Base-by-base conservation (phyloP, 2,329 filamentous ascomycete species). In the Colletotrichum costaricense region DNA sequence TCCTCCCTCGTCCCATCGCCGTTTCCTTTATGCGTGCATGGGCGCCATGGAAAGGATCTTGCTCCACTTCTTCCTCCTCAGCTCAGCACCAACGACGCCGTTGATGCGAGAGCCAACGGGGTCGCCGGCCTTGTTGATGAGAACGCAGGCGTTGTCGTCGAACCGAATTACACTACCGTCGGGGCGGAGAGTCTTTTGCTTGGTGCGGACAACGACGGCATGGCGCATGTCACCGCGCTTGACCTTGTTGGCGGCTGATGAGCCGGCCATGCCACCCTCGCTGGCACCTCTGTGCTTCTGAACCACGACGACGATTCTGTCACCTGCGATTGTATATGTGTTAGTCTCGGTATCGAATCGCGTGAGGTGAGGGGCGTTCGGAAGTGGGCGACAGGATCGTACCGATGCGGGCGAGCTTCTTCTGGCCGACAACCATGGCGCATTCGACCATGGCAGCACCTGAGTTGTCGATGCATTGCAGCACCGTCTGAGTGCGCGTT, bases 381-480 rank as follows among this genome's bases (percentile, higher is more conserved):
- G 9, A 6, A 14, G 16, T 14, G 12, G 49, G 2, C 19, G 8
- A 16, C 7, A 24, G 38, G 58, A 49, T 77, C 89, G 79, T 89
- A 98, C 95, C 97, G 80, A 99, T 95, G 80, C 92, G 93, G 73
- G 96, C 97, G 80, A 93, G 91, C 77, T 92, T 88, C 87, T 98
- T 97, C 87, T 96, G 97, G 81, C 94, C 94, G 80, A 99, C 88
- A 75, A 98, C 93, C 82, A 96, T 93, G 82, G 93, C 94, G 86
- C 97, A 99, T 87, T 99, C 97, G 86, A 98, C 97, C 77, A 99
- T 89, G 79, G 97, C 95, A 78, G 97, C 97, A 82, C 97, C 97
- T 77, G 97, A 98, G 88, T 98, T 99, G 93, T 99, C 97, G 91
- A 99, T 98, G 92, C 97, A 98, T 86, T 97, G 98, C 80, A 99